Evolutionary conservation across 805 yeast genomes (phyloP).

Genomic region (Candida maesae): DNA sequence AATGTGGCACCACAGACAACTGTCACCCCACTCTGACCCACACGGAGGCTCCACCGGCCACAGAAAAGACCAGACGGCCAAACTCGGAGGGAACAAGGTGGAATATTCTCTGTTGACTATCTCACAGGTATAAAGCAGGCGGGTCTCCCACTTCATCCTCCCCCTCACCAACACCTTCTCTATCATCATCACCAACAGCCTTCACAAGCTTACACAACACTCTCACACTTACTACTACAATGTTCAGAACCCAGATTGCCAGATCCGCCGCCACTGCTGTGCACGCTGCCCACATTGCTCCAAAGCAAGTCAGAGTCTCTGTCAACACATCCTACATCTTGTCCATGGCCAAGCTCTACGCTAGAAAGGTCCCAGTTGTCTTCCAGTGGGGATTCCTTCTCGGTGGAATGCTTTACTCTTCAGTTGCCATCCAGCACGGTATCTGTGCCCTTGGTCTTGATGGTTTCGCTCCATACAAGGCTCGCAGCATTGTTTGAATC

Average conservation of each 20-base stretch:
- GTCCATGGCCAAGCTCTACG: conserved; percentile 13
- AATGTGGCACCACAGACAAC: conserved; percentile 13
- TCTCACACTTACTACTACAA: conserved; percentile 10
- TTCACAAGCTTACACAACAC: not conserved
- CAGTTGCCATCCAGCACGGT: conserved; percentile 21
- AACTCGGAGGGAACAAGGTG: not conserved
- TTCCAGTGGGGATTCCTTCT: conserved; percentile 24
- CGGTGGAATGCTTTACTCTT: conserved; percentile 21
- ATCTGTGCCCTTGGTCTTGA: too few species aligned
- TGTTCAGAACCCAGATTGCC: conserved; percentile 25
- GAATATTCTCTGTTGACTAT: too few species aligned
- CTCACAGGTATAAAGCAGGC: too few species aligned
- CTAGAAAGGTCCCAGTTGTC: conserved; percentile 19
- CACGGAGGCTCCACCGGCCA: not conserved
- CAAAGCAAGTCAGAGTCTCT: conserved; percentile 19
- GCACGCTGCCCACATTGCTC: conserved; percentile 19
- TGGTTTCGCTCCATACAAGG: too few species aligned
- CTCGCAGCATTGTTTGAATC: too few species aligned
- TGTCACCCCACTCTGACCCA: not conserved
- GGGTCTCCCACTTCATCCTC: not conserved
- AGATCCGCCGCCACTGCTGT: conserved; percentile 27
- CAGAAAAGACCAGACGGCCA: not conserved
- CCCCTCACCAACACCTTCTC: not conserved
- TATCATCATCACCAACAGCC: not conserved
- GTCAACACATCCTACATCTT: conserved; percentile 16